Base-by-base conservation (phyloP, 495 filamentous ascomycete genomes). In the Cetradonia linearis region DNA sequence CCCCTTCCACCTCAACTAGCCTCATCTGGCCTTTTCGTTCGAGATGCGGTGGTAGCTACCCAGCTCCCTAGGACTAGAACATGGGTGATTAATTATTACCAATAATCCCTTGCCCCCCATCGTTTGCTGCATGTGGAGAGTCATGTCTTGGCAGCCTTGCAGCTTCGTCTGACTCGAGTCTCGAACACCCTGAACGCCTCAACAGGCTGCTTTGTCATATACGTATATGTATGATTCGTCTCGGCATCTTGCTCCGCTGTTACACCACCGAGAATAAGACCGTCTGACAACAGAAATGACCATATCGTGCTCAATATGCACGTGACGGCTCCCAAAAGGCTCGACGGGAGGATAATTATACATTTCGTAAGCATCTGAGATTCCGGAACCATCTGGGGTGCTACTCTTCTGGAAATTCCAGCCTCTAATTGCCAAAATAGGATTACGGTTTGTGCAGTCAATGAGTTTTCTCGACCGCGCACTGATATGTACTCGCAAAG, bases 331-430 rank as follows among this genome's bases (percentile, higher is more conserved):
- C 67, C 80, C 73, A 74, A 72, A 59, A 78, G 83, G 63, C 76
- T 80, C 63, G 79, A 89, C 68, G 74, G 77, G 66, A 81, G 86
- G 59, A 77, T 89, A 70, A 87, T 95, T 69, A 74, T 95, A 56
- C 89, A 93, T 67, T 87, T 93, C 72, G 89, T 91, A 73, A 67
- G 79, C 47, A 54, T 36, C 28, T 34, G 33, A 4, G 23, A 25
- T 25, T 18, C 31, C 16, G 10, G 6, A 23, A 34, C 18, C 2
- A 54, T 54, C 50, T 2, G 50, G n/a, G 50, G 50, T 18, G 34
- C 10, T 31, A 31, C 10, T 54, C 30, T 54, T 54, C 50, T 25
- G 23, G 50, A 34, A 34, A 27, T 16, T 38, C 33, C 31, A 53
- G 56, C 49, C 18, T 46, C 58, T 44, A 18, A 49, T 28, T 46